Base-by-base conservation (phyloP, 805 yeast genomes). In the Cyberlindnera euphorbiae region DNA sequence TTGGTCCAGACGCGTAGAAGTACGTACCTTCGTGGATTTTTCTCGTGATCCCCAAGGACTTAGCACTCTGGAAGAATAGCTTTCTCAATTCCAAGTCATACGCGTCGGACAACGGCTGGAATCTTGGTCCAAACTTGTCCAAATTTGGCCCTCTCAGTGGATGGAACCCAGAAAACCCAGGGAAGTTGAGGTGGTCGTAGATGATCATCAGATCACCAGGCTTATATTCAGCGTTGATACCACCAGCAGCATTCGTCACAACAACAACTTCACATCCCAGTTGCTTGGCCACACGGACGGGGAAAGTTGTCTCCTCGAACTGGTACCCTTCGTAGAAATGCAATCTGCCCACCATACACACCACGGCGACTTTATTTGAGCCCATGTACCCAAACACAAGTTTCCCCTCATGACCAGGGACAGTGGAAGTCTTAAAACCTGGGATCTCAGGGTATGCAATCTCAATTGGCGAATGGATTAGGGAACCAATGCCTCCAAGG, bases 171-270 rank as follows among this genome's bases (percentile, higher is more conserved):
- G 90, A 78, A 41, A 90, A 66, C 2, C 98, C 97, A 0, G 97
- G 96, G 36, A 90, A 55, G 58, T 89, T 88, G 51, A 90, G 72
- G 58, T 90, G 98, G 58, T 89, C 98, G 46, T 72, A 72, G 45
- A 90, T 75, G 32, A 93, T 70, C 97, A 93, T 90, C 46, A 90
- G 65, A 53, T 93, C 97, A 22, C 97, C 96, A 2, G 90, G 84
- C 35, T 69, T 69, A 59, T 61, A 89, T 4, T 51, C 54, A 2
- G 74, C 61, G 51, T 87, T 82, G 30, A 83, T 59, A 1, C 96
- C 97, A 30, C 97, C 98, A 2, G 96, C 95, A 1, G 98, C 98
- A 60, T 90, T 90, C n/a, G 97, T 90, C 8, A 82, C 94, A 17
- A 90, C 66, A 28, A 90, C 66, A 4, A 69, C 66, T 30, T 67